Evolutionary conservation across 805 yeast genomes (phyloP).

Genomic region (Starmerella floricola): DNA sequence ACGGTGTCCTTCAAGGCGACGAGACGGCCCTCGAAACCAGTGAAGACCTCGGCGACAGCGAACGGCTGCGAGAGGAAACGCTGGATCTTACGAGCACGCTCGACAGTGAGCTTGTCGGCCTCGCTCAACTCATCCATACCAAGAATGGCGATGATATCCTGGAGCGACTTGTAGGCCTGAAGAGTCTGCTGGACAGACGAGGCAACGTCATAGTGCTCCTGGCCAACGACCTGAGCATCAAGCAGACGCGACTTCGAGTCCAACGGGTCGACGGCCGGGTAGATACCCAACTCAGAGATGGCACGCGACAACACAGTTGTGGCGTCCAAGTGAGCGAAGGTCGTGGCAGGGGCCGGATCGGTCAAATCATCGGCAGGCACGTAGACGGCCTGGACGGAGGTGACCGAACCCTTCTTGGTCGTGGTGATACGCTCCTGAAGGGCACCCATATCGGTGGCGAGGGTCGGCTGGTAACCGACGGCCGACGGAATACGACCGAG

Average conservation of each 20-base stretch:
- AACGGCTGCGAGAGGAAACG: slow-evolving; percentile 99
- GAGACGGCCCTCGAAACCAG: slow-evolving; percentile 97
- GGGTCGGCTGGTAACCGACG: slow-evolving; percentile 99
- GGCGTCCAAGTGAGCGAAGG: slow-evolving; percentile 99
- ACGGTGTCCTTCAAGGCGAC: slow-evolving; percentile 94
- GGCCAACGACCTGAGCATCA: slow-evolving; percentile 94
- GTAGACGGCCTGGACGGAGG: slow-evolving; percentile 99
- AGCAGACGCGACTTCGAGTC: slow-evolving; percentile 98
- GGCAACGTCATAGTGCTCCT: slow-evolving; percentile 96
- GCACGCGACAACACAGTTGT: slow-evolving; percentile 99
- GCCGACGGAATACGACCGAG: slow-evolving; percentile 99
- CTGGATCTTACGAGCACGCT: slow-evolving; percentile 99
- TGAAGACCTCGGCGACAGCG: slow-evolving; percentile 99
- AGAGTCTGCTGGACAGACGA: slow-evolving; percentile 92
- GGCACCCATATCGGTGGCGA: slow-evolving; percentile 99
- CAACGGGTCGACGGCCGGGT: slow-evolving; percentile 99
- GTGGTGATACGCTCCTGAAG: slow-evolving; percentile 99
- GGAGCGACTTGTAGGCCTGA: slow-evolving; percentile 99
- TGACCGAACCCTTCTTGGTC: slow-evolving; percentile 98
- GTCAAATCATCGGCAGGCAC: slow-evolving; percentile 99
- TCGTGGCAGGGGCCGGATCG: slow-evolving; percentile 99
- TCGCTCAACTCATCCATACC: slow-evolving; percentile 99
- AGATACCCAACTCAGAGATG: slow-evolving; percentile 99
- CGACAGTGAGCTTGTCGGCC: slow-evolving; percentile 96
- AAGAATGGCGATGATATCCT: slow-evolving; percentile 99